Evolutionary conservation across 495 filamentous ascomycete genomes (phyloP), one percentile per base, ranked within the genome.

Genomic region (Podospora comata): DNA sequence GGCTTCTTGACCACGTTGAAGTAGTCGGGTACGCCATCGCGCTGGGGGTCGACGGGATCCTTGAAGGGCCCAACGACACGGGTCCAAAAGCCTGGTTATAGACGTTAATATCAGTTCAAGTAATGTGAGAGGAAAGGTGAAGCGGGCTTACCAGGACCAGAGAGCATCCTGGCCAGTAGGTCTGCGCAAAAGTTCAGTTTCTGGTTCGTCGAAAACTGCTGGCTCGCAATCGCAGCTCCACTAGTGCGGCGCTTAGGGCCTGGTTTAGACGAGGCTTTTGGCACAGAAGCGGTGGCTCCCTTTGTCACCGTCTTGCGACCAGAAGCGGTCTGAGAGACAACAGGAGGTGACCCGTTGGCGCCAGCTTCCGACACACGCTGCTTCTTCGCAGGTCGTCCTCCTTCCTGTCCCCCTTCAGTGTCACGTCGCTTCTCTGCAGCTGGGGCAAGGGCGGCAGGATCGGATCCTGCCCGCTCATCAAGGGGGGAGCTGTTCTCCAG

Each of bases 121-220:
- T 11, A 30, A 20, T 26, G 15, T 30, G 27, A 23, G 48, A 7
- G 28, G 61, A 20, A 39, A 16, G n/a, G 34, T 26, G 27, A 63
- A 48, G 18, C 34, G 28, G n/a, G 54, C n/a, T 73, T 77, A 83
- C 82, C 84, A 62, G 84, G 84, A 0, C 84, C 84, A 30, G 79
- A 82, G 1, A 85, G 73, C 84, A 86, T 86, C 19, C 83, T 78
- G n/a, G 70, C 68, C n/a, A 86, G 71, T 3, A 86, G 75, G 57
- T 84, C 82, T 9, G 79, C 73, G 66, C 85, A 86, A 69, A 82
- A 86, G 32, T 77, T 77, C n/a, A 86, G 68, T 61, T 85, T 85
- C 60, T 82, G 75, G 19, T 80, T 78, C 0, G 81, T 68, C 0
- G 78, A 77, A 59, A 78, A 80, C 18, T 77, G 73, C 20, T 70